phyloP scores from a whole-genome alignment of 768 basidiomycete species.

The Amanita muscaria region DNA sequence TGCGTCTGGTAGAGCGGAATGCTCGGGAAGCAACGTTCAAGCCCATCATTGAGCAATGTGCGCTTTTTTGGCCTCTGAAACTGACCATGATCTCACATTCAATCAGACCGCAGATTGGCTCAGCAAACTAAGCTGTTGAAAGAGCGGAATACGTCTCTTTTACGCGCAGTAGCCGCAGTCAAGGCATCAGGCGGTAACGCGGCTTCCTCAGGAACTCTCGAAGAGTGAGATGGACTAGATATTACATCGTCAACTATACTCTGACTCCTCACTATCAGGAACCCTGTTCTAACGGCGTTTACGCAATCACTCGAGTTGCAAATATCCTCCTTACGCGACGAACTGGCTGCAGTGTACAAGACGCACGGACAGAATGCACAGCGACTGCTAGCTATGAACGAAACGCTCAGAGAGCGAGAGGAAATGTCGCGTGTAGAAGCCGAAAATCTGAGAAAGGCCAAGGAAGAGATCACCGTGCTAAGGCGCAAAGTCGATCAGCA shows the following conservation, averaged over 20 bases:
- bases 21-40: constrained; percentile 72
- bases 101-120: constrained; percentile 78
- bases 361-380: constrained; percentile 95
- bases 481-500: constrained; percentile 77
- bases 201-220: constrained; percentile 53
- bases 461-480: constrained; percentile 65
- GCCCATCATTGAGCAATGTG: constrained; percentile 89
- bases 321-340: constrained; percentile 84
- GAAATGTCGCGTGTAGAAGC: constrained; percentile 75
- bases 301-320: constrained; percentile 89
- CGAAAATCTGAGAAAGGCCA: constrained; percentile 67
- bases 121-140: constrained; percentile 89
- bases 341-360: constrained; percentile 92
- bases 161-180: constrained; percentile 74
- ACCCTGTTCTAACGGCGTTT: constrained; percentile 82
- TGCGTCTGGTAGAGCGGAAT: constrained; percentile 78
- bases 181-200: constrained; percentile 45
- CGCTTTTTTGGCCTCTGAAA: constrained; percentile 21
- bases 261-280: constrained; percentile 35
- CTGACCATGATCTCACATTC: constrained; percentile 11
- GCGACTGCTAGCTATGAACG: constrained; percentile 86
- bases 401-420: constrained; percentile 90
- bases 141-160: constrained; percentile 82
- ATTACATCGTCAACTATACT: constrained; percentile 6
- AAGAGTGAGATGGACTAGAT: constrained; percentile 44